Evolutionary conservation across 148 eudicot genomes (phyloP).

Genomic region (Simmondsia chinensis): DNA sequence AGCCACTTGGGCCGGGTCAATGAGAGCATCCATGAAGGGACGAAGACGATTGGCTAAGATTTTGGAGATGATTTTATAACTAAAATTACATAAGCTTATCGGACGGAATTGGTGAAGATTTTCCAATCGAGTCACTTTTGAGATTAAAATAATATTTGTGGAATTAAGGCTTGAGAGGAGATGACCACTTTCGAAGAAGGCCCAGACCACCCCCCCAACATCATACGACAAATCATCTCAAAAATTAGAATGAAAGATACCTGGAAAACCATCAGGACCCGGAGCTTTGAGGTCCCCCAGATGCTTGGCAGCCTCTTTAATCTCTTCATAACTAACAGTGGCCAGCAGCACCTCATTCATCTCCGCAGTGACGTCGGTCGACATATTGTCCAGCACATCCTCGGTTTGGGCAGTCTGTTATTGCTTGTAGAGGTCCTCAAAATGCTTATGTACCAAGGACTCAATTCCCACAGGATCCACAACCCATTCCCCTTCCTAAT

Average conservation of each 20-base stretch:
- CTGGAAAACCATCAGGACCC: background rate
- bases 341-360: background rate
- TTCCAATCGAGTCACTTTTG: background rate
- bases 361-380: background rate
- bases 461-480: background rate
- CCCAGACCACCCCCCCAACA: background rate
- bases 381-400: background rate
- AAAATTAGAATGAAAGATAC: background rate
- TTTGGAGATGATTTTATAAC: background rate
- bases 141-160: background rate
- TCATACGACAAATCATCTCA: background rate
- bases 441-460: background rate
- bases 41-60: background rate
- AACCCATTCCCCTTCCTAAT: background rate
- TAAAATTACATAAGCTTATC: background rate
- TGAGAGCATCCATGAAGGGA: background rate
- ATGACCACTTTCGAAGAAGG: accelerated
- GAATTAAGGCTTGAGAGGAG: background rate
- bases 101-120: background rate
- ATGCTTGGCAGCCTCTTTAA: background rate
- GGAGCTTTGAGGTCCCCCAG: background rate
- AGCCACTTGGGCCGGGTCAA: background rate
- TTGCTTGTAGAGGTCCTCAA: no score
- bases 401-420: background rate
- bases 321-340: background rate